These are phyloP conservation scores for Aureobasidium sp. DNA, from an alignment of 2,329 filamentous ascomycete genomes.

Conservation along the genomic window DNA sequence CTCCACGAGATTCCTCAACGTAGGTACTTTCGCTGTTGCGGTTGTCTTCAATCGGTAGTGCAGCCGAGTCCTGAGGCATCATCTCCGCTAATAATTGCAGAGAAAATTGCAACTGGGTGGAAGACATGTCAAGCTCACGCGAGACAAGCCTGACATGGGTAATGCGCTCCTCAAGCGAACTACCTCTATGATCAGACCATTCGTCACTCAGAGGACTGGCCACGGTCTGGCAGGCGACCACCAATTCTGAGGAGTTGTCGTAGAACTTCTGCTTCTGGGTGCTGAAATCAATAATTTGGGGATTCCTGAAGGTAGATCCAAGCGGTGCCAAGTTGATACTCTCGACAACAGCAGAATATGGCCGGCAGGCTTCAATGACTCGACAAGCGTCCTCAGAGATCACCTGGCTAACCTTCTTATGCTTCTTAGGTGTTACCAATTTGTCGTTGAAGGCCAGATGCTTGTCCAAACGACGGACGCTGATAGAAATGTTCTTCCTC, in stretches of 20 bases:
- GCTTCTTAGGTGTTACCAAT: conserved; percentile 67
- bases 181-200: conserved; percentile 86
- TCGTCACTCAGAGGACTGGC: conserved; percentile 87
- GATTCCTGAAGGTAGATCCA: conserved; percentile 69
- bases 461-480: conserved; percentile 80
- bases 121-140: conserved; percentile 74
- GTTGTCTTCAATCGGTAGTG: conserved; percentile 32
- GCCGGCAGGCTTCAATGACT: conserved; percentile 80
- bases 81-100: conserved; percentile 81
- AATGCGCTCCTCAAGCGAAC: conserved; percentile 78
- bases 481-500: conserved; percentile 75
- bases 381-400: conserved; percentile 70
- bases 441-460: conserved; percentile 70
- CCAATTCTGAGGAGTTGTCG: conserved; percentile 82
- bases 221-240: conserved; percentile 83
- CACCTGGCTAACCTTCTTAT: conserved; percentile 71
- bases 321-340: conserved; percentile 81
- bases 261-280: conserved; percentile 89
- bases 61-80: conserved; percentile 44
- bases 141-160: conserved; percentile 70
- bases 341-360: conserved; percentile 84
- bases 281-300: conserved; percentile 78
- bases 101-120: conserved; percentile 79
- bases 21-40: conserved; percentile 26
- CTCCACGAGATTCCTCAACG: conserved; percentile 21